A percentile compares a stretch with the other conserved stretches of the same genome.
Conservation (phyloP, 2,329 filamentous ascomycete species). For the Calonectria pteridis region DNA sequence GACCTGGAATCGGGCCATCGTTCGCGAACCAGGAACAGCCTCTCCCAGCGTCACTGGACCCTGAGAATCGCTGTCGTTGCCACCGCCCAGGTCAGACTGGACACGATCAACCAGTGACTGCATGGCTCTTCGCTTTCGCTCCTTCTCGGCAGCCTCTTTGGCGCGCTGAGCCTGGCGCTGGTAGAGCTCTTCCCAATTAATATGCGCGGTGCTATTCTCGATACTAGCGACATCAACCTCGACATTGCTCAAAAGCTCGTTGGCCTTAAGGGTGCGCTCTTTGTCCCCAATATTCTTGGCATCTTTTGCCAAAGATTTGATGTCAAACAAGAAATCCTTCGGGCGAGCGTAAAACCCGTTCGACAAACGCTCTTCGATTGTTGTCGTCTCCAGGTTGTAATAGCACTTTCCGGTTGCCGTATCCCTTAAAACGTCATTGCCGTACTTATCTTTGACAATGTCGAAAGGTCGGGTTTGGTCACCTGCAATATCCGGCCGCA, state of each 20-base stretch:
- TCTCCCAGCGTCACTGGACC: slow-evolving; percentile 74
- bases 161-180: slow-evolving; percentile 76
- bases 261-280: slow-evolving; percentile 86
- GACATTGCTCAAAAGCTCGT: slow-evolving; percentile 92
- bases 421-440: slow-evolving; percentile 81
- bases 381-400: slow-evolving; percentile 93
- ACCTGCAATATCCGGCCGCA: slow-evolving; percentile 68
- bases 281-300: slow-evolving; percentile 85
- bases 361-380: slow-evolving; percentile 94
- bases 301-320: slow-evolving; percentile 87
- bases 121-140: slow-evolving; percentile 71
- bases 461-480: slow-evolving; percentile 80
- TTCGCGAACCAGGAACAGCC: slow-evolving; percentile 66
- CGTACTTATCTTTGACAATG: slow-evolving; percentile 83
- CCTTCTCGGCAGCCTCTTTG: slow-evolving; percentile 69
- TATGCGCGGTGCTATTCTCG: slow-evolving; percentile 73
- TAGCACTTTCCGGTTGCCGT: slow-evolving; percentile 85
- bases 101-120: slow-evolving; percentile 66
- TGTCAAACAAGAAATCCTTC: slow-evolving; percentile 89
- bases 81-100: slow-evolving; percentile 63
- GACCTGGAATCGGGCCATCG: slow-evolving; percentile 67
- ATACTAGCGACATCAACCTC: slow-evolving; percentile 91
- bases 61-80: slow-evolving; percentile 66
- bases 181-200: slow-evolving; percentile 88
- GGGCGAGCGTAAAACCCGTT: slow-evolving; percentile 97